A percentile compares a stretch with the other conserved stretches of the same genome.
phyloP scores from a whole-genome alignment of 2,329 filamentous ascomycete genomes.

The Chrysoporthe deuterocubensis region DNA sequence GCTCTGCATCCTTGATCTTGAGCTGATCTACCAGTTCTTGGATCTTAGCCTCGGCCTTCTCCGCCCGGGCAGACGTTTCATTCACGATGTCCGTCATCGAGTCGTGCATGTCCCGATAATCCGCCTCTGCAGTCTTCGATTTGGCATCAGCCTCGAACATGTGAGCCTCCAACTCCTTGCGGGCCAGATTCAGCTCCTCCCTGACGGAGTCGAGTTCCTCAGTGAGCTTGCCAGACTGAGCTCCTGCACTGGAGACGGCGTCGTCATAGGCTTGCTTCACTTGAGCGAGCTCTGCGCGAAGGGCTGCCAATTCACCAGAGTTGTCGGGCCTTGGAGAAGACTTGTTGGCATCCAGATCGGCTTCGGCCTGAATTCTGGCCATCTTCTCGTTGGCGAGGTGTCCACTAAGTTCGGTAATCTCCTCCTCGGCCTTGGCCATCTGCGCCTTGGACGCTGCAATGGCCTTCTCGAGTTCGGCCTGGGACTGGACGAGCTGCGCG shows the following conservation, averaged over 20 bases:
- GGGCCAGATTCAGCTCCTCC: slow-evolving; percentile 52
- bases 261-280: slow-evolving; percentile 43
- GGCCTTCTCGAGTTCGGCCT: slow-evolving; percentile 43
- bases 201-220: slow-evolving; percentile 43
- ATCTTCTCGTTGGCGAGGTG: slow-evolving; percentile 64
- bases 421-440: slow-evolving; percentile 50
- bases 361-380: slow-evolving; percentile 61
- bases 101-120: slow-evolving; percentile 67
- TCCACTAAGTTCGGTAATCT: slow-evolving; percentile 54
- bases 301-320: slow-evolving; percentile 56
- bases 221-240: slow-evolving; percentile 43
- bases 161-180: slow-evolving; percentile 59
- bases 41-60: slow-evolving; percentile 51
- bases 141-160: slow-evolving; percentile 55
- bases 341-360: slow-evolving; percentile 63
- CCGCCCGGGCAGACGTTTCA: slow-evolving; percentile 59
- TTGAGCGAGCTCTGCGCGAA: slow-evolving; percentile 54
- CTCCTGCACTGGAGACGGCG: slow-evolving; percentile 38
- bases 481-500: slow-evolving; percentile 41
- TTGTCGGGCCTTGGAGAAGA: slow-evolving; percentile 49
- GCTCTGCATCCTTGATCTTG: slow-evolving; percentile 67
- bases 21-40: slow-evolving; percentile 58
- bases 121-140: slow-evolving; percentile 59
- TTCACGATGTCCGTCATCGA: slow-evolving; percentile 64
- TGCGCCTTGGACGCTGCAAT: slow-evolving; percentile 44